Conservation (phyloP, 2,329 filamentous ascomycete species). For the Fusarium udum region DNA sequence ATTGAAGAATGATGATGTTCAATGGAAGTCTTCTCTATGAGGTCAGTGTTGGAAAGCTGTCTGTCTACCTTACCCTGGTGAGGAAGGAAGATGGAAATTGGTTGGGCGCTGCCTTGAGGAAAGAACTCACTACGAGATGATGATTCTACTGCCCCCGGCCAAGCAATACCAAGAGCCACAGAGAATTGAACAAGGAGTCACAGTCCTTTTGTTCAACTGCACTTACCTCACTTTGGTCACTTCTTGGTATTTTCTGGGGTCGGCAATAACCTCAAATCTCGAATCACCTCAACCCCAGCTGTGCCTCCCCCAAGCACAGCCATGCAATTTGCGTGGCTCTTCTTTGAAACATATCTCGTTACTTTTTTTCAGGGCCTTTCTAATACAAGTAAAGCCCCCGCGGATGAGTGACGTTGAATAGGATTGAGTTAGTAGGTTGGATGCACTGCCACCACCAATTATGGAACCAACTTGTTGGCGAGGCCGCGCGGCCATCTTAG, state of each 20-base stretch:
- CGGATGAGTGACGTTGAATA: conserved; percentile 21
- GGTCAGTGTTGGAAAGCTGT: background rate
- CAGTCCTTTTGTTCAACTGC: background rate
- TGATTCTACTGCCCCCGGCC: background rate
- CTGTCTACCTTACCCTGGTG: background rate
- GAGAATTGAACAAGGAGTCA: no score
- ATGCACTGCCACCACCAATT: conserved; percentile 38
- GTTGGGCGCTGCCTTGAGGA: background rate
- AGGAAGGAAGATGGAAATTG: background rate
- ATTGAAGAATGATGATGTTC: background rate
- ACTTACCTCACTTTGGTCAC: background rate
- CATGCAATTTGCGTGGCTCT: background rate
- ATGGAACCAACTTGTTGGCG: conserved; percentile 28
- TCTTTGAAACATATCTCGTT: background rate
- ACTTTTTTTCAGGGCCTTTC: background rate
- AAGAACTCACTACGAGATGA: background rate
- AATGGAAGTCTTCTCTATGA: background rate
- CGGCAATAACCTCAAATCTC: background rate
- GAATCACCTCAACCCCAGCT: background rate
- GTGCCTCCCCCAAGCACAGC: background rate
- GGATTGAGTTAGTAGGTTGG: background rate
- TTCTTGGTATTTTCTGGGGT: no score
- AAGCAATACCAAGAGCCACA: background rate
- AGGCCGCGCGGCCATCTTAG: conserved; percentile 35
- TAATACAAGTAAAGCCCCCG: background rate